These are phyloP conservation scores for Mortierella hygrophila DNA, from an alignment of 192 early-diverging fungal species.

Conservation along the genomic window DNA sequence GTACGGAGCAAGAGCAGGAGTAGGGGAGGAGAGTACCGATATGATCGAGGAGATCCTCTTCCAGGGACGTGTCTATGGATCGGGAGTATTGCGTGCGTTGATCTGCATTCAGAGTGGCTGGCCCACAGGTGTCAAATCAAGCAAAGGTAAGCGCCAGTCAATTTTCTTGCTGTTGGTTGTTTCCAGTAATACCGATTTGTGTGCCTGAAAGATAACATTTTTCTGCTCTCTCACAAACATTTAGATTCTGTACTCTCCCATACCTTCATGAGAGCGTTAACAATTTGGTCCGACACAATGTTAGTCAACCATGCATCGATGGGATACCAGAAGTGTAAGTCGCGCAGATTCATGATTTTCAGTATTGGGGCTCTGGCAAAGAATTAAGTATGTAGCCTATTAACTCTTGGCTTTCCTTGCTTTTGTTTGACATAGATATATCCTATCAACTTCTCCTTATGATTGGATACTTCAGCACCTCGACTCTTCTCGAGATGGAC, in stretches of 20 bases:
- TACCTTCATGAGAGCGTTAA: slow-evolving; percentile 28
- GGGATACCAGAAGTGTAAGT: slow-evolving; percentile 48
- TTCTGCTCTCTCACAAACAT: not conserved
- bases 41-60: slow-evolving; percentile 17
- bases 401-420: not conserved
- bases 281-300: slow-evolving; percentile 49
- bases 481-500: slow-evolving; percentile 11
- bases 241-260: slow-evolving; percentile 26
- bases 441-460: slow-evolving; percentile 41
- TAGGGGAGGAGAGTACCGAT: not conserved
- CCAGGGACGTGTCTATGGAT: slow-evolving; percentile 29
- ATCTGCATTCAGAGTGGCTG: slow-evolving; percentile 52
- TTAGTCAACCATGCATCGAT: slow-evolving; percentile 39
- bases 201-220: not conserved
- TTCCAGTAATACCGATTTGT: not conserved
- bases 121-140: slow-evolving; percentile 20
- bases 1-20: slow-evolving; percentile 19
- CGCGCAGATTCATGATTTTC: not conserved
- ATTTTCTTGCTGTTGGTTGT: too few species aligned
- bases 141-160: slow-evolving; percentile 16
- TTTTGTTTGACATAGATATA: slow-evolving; percentile 13
- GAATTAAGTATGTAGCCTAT: not conserved
- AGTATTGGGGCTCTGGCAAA: not conserved
- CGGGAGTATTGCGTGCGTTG: slow-evolving; percentile 23
- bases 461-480: slow-evolving; percentile 31